Evolutionary conservation across 495 filamentous ascomycete species (phyloP).

Genomic region (Aspergillus nidulans): DNA sequence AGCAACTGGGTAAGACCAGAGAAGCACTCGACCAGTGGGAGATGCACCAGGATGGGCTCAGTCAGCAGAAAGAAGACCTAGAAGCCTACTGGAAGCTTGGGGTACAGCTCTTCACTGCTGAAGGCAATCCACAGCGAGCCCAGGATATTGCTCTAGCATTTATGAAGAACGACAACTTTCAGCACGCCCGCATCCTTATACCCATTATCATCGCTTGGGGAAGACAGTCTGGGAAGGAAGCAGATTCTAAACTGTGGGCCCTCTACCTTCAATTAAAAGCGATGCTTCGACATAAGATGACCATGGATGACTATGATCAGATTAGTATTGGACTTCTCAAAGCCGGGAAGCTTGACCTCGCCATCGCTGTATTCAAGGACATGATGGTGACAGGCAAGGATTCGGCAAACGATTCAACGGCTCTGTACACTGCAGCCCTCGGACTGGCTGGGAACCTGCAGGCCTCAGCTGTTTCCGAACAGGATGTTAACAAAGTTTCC

Average conservation of each 20-base stretch:
- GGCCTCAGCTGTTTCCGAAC: constrained; percentile 40
- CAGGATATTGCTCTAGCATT: constrained; percentile 58
- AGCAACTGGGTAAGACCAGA: constrained; percentile 52
- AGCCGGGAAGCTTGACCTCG: constrained; percentile 54
- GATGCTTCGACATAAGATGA: constrained; percentile 57
- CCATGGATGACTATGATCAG: constrained; percentile 69
- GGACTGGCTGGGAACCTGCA: constrained; percentile 44
- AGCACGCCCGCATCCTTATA: constrained; percentile 56
- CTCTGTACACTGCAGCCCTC: constrained; percentile 43
- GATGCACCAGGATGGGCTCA: constrained; percentile 49
- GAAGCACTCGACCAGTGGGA: constrained; percentile 65
- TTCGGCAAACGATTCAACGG: constrained; percentile 44
- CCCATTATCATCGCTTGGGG: constrained; percentile 55
- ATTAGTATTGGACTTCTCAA: constrained; percentile 60
- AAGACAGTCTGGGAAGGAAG: constrained; percentile 30
- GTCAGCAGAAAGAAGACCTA: constrained; percentile 44
- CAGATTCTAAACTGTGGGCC: constrained; percentile 58
- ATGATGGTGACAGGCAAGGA: constrained; percentile 69
- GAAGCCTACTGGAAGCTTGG: constrained; percentile 65
- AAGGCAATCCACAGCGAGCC: constrained; percentile 58
- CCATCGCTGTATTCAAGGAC: constrained; percentile 71
- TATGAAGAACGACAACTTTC: constrained; percentile 44
- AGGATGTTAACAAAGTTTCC: constrained; percentile 49
- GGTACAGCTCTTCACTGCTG: constrained; percentile 58
- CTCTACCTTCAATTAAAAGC: constrained; percentile 59